Base-by-base conservation (phyloP, 495 filamentous ascomycete species). In the Penicillium pulvis region DNA sequence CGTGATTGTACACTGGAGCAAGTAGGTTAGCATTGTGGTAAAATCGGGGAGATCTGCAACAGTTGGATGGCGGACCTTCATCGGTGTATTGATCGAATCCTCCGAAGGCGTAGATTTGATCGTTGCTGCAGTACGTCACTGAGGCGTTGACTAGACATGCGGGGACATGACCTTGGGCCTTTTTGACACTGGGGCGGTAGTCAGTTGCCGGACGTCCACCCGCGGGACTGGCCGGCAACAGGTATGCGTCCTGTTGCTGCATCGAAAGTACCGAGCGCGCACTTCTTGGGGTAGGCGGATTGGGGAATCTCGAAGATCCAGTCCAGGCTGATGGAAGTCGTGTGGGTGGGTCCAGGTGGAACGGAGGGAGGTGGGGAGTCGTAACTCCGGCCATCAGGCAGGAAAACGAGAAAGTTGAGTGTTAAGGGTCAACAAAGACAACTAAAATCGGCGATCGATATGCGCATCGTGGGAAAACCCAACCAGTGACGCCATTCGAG, bases 11-110 rank as follows among this genome's bases (percentile, higher is more conserved):
- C 26, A 98, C 94, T 90, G 57, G 36, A 30, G 14, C 12, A n/a
- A 24, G 17, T 11, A 6, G 19, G 26, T 41, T 30, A 28, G 42
- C 24, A 20, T n/a, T 5, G 6, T 4, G 17, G 19, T 43, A 2
- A 9, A 31, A 30, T 12, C 8, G 7, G 20, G 16, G 19, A 19
- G 8, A 44, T 20, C 17, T 16, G 23, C 0, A 8, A 17, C 7
- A 11, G 28, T 35, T 24, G 23, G 36, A 48, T 17, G 41, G 20
- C 53, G 7, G 52, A 87, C 87, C 87, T 81, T 98, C 94, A 71
- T 98, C 94, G 9, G 94, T 98, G 68, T 94, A 98, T 70, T 97
- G 93, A 68, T 98, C 94, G 64, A 98, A 98, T n/a, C 94, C 94
- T 12, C 94, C 94, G 76, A 98, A 98, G 26, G 93, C 94, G 75